Percentiles rank a stretch among this genome's conserved stretches.
These are phyloP conservation scores for Pascua guehoae DNA, from an alignment of 1,284 basidiomycete species.

Conservation along the genomic window DNA sequence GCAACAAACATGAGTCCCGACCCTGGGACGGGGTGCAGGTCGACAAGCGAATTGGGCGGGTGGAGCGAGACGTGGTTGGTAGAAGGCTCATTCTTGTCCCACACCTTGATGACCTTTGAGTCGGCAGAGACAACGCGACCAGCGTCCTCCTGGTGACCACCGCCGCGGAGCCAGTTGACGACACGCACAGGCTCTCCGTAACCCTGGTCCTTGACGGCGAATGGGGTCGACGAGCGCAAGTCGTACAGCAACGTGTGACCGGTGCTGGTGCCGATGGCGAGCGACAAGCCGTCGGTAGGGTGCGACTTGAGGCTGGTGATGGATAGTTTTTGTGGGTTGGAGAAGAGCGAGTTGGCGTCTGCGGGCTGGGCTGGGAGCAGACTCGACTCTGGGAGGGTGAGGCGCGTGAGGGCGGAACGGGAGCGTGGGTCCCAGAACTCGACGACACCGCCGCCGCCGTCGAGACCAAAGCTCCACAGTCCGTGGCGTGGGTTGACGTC, in stretches of 20 bases:
- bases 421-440: slow-evolving; percentile 97
- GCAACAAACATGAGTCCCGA: slow-evolving; percentile 83
- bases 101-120: slow-evolving; percentile 92
- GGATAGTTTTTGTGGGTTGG: slow-evolving; percentile 54
- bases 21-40: slow-evolving; percentile 79
- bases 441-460: slow-evolving; percentile 65
- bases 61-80: slow-evolving; percentile 90
- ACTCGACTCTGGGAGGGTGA: slow-evolving; percentile 68
- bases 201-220: slow-evolving; percentile 92
- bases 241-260: slow-evolving; percentile 95
- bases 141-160: slow-evolving; percentile 70
- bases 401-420: slow-evolving; percentile 56
- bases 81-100: slow-evolving; percentile 80
- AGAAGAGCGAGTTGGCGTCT: slow-evolving; percentile 30
- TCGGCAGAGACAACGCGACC: slow-evolving; percentile 84
- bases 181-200: slow-evolving; percentile 88
- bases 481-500: slow-evolving; percentile 95
- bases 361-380: slow-evolving; percentile 52
- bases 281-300: slow-evolving; percentile 80
- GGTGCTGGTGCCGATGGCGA: slow-evolving; percentile 90
- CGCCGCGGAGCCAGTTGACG: slow-evolving; percentile 85
- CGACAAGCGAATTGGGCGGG: slow-evolving; percentile 79
- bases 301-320: slow-evolving; percentile 78
- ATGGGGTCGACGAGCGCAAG: slow-evolving; percentile 76
- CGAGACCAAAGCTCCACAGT: slow-evolving; percentile 76